Conservation (phyloP, 2,329 filamentous ascomycete genomes). For the Cladophialophora psammophila region DNA sequence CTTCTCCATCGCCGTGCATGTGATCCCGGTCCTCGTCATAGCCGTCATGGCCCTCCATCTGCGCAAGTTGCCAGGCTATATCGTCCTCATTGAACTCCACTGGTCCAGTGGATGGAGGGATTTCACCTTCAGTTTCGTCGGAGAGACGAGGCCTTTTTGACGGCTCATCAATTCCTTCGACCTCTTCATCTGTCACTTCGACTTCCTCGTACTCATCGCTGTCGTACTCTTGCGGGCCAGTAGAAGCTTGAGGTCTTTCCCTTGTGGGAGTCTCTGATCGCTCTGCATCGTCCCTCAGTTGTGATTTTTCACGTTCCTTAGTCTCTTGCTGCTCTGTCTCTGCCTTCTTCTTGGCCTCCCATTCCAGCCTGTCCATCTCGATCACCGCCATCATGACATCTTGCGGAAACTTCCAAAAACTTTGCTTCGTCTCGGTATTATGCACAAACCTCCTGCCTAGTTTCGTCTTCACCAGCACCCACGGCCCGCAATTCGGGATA, state of each 20-base stretch:
- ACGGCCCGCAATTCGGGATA: slow-evolving; percentile 84
- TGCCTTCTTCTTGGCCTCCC: slow-evolving; percentile 64
- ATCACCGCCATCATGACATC: slow-evolving; percentile 78
- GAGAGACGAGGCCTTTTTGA: slow-evolving; percentile 62
- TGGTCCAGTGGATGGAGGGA: slow-evolving; percentile 55
- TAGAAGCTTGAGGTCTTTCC: slow-evolving; percentile 24
- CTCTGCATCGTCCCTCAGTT: slow-evolving; percentile 38
- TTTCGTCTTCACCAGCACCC: slow-evolving; percentile 93
- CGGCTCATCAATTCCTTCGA: slow-evolving; percentile 57
- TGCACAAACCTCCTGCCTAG: slow-evolving; percentile 88
- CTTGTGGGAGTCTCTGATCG: slow-evolving; percentile 29
- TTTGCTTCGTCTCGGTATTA: slow-evolving; percentile 83
- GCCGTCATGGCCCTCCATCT: slow-evolving; percentile 85
- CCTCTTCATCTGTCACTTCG: slow-evolving; percentile 71
- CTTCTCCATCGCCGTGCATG: slow-evolving; percentile 66
- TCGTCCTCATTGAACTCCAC: slow-evolving; percentile 93
- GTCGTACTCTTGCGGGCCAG: slow-evolving; percentile 53
- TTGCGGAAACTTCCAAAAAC: slow-evolving; percentile 93
- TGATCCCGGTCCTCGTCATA: slow-evolving; percentile 62
- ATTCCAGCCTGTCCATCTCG: slow-evolving; percentile 74
- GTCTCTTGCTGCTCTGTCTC: slow-evolving; percentile 52
- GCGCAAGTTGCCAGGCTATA: slow-evolving; percentile 87
- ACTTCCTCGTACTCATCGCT: slow-evolving; percentile 80
- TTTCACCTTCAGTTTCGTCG: slow-evolving; percentile 48
- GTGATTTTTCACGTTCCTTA: slow-evolving; percentile 24